Evolutionary conservation across 768 basidiomycete species (phyloP).

Genomic region (Tulasnella calospora): DNA sequence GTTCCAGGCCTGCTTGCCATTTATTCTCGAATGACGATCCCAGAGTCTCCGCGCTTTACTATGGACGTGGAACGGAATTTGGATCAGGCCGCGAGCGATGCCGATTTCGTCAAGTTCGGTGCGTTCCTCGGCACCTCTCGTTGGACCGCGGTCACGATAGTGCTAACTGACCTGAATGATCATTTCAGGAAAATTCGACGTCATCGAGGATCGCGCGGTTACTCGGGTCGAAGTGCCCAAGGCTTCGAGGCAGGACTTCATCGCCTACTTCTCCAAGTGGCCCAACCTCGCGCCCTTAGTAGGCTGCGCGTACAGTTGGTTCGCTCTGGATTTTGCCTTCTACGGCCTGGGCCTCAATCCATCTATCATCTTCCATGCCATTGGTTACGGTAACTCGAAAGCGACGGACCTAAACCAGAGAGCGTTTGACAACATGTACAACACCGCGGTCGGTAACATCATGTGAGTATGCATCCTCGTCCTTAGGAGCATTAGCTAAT

Average conservation of each 20-base stretch:
- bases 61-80: constrained; percentile 32
- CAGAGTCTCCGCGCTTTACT: constrained; percentile 30
- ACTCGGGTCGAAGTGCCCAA: constrained; percentile 30
- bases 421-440: constrained; percentile 35
- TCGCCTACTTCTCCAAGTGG: constrained; percentile 29
- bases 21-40: constrained; percentile 36
- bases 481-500: not conserved
- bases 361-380: constrained; percentile 29
- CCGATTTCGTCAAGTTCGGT: constrained; percentile 25
- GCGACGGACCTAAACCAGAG: constrained; percentile 20
- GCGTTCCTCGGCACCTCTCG: not conserved
- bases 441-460: constrained; percentile 50
- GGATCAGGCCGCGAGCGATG: constrained; percentile 27
- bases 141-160: not conserved
- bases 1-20: constrained; percentile 31
- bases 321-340: constrained; percentile 29
- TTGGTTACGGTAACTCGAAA: constrained; percentile 34
- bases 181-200: constrained; percentile 32
- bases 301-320: constrained; percentile 31
- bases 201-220: constrained; percentile 27
- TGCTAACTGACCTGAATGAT: not conserved
- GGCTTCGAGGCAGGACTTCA: constrained; percentile 29
- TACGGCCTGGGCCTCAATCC: constrained; percentile 32
- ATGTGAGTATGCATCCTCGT: constrained; percentile 20
- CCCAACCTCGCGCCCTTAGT: constrained; percentile 30